Evolutionary conservation across 2,329 filamentous ascomycete species (phyloP).

Genomic region (Fusarium sulawesiense): DNA sequence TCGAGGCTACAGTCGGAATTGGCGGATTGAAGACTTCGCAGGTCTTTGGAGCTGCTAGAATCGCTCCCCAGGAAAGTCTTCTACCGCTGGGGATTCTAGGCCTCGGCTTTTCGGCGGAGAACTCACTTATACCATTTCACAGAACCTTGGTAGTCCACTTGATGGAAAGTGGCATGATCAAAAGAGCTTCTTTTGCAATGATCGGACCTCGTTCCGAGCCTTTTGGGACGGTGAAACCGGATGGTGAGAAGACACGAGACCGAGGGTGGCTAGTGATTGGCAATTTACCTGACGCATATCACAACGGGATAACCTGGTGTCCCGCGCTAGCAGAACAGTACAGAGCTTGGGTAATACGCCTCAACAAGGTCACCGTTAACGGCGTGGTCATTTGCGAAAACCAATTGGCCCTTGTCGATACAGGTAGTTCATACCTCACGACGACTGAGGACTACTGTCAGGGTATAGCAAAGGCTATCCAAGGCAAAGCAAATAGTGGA

Average conservation of each 20-base stretch:
- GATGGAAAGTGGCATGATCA: not conserved
- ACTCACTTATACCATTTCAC: not conserved
- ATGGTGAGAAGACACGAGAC: not conserved
- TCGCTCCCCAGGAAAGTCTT: not conserved
- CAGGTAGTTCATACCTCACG: not conserved
- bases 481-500: not conserved
- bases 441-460: not conserved
- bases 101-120: not conserved
- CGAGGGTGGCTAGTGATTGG: not conserved
- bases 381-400: not conserved
- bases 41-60: not conserved
- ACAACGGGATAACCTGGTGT: not conserved
- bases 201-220: not conserved
- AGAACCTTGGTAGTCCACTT: not conserved
- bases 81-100: not conserved
- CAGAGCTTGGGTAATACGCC: not conserved
- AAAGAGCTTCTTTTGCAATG: not conserved
- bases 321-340: not conserved
- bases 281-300: not conserved
- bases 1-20: not conserved
- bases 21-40: not conserved
- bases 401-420: not conserved
- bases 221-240: not conserved
- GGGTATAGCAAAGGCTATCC: not conserved
- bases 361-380: not conserved